These are phyloP conservation scores for Pseudotulostoma volvatum DNA, from an alignment of 495 filamentous ascomycete genomes.

Conservation along the genomic window DNA sequence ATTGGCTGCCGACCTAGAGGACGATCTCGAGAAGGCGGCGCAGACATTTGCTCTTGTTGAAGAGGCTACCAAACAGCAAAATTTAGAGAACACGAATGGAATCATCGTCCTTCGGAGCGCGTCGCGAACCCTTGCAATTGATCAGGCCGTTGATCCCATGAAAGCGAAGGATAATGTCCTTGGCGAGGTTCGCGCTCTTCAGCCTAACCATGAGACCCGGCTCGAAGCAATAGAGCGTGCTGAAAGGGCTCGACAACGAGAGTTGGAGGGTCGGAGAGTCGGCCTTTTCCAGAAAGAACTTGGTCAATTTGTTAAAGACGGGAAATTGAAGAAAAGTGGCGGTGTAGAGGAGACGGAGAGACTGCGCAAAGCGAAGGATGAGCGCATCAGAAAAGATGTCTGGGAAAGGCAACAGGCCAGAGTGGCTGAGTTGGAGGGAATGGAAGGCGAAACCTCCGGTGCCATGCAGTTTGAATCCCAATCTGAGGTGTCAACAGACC, in stretches of 20 bases:
- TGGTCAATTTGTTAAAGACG: conserved; percentile 74
- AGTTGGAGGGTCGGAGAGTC: conserved; percentile 59
- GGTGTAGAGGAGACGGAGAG: conserved; percentile 89
- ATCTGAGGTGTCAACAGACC: conserved; percentile 10
- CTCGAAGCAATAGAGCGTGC: conserved; percentile 91
- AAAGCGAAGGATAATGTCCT: conserved; percentile 82
- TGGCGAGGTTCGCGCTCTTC: conserved; percentile 83
- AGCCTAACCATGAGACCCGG: conserved; percentile 85
- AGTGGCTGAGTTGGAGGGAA: conserved; percentile 27
- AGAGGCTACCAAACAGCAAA: conserved; percentile 90
- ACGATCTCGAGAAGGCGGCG: conserved; percentile 85
- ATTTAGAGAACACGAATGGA: conserved; percentile 43
- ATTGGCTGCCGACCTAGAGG: conserved; percentile 74
- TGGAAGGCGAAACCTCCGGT: conserved; percentile 6
- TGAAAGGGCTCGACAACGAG: conserved; percentile 73
- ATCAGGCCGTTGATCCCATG: conserved; percentile 49
- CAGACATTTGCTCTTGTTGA: conserved; percentile 91
- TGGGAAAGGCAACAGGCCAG: conserved; percentile 52
- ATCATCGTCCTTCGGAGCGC: conserved; percentile 30
- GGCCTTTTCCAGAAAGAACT: conserved; percentile 84
- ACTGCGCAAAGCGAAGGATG: conserved; percentile 69
- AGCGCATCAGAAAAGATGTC: conserved; percentile 68
- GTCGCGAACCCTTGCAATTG: conserved; percentile 47
- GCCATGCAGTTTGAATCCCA: conserved; percentile 11
- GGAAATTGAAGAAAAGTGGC: conserved; percentile 85